Conservation (phyloP, 345 rosid genomes). For the Acer yangbiense region DNA sequence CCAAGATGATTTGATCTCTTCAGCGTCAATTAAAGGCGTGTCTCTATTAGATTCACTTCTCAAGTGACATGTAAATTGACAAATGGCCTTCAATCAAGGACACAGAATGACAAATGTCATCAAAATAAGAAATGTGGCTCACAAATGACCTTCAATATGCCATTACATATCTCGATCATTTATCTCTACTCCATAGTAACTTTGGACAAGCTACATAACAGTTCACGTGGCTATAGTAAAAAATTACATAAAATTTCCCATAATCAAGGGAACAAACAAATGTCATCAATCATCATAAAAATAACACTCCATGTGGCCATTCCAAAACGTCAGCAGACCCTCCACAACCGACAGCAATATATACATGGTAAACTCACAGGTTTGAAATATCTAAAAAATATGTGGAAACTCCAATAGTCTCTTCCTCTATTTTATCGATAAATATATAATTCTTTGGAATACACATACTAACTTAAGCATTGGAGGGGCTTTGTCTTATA, state of each 20-base stretch:
- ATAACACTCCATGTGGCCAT: neutral
- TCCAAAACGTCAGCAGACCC: neutral
- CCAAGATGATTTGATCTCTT: neutral
- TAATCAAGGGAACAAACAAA: neutral
- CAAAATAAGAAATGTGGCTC: neutral
- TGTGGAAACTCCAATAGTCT: neutral
- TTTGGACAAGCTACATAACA: neutral
- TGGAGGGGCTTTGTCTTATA: neutral
- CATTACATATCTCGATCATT: neutral
- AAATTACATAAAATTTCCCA: neutral
- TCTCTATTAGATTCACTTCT: neutral
- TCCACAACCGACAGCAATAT: neutral
- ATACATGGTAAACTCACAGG: neutral
- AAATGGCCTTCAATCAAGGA: neutral
- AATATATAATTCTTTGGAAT: neutral
- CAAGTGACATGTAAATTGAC: neutral
- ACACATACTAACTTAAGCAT: neutral
- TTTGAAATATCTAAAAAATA: neutral
- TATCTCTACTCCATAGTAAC: neutral
- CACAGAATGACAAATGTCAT: neutral
- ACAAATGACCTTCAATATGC: neutral
- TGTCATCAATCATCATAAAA: neutral
- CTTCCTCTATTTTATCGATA: neutral
- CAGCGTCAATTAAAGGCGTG: neutral
- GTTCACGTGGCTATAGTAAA: neutral